Percentiles rank a stretch among this genome's conserved stretches.
Evolutionary conservation across 345 rosid species (phyloP).

Genomic region (Melastoma malabathricum): DNA sequence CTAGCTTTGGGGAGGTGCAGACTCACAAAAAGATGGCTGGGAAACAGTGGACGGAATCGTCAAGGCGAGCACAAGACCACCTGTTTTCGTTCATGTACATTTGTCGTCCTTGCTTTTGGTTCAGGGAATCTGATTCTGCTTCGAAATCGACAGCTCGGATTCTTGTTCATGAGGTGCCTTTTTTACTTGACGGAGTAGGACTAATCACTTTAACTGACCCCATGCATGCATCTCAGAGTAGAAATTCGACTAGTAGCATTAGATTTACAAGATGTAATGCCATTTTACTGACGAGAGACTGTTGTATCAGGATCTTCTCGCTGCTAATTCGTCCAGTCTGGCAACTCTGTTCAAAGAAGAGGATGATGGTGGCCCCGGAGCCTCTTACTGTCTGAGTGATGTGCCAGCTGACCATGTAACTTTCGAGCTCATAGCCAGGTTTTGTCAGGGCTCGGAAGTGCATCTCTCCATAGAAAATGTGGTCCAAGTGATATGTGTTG

Average conservation of each 20-base stretch:
- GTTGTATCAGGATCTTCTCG: slow-evolving; percentile 35
- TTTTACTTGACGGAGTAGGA: slow-evolving; percentile 7
- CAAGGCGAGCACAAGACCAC: not conserved
- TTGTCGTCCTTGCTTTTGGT: not conserved
- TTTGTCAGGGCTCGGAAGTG: slow-evolving; percentile 47
- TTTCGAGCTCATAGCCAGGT: slow-evolving; percentile 48
- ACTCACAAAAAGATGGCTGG: slow-evolving; percentile 1
- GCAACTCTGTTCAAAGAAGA: slow-evolving; percentile 31
- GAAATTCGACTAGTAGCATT: too few species aligned
- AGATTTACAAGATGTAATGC: not conserved
- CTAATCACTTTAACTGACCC: not conserved
- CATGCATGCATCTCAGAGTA: too few species aligned
- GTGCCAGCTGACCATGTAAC: slow-evolving; percentile 42
- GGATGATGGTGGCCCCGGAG: slow-evolving; percentile 17
- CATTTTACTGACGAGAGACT: not conserved
- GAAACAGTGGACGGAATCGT: not conserved
- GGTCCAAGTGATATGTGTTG: slow-evolving; percentile 44
- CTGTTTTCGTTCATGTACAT: not conserved
- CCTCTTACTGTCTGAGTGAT: slow-evolving; percentile 24
- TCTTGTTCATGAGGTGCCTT: slow-evolving; percentile 23
- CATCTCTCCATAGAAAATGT: slow-evolving; percentile 41
- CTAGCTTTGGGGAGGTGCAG: too few species aligned
- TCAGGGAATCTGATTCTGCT: slow-evolving; percentile 27
- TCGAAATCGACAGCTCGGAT: slow-evolving; percentile 22
- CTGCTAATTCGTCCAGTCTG: slow-evolving; percentile 50